Conservation (phyloP, 257 asterid genomes). For the Rauvolfia tetraphylla region DNA sequence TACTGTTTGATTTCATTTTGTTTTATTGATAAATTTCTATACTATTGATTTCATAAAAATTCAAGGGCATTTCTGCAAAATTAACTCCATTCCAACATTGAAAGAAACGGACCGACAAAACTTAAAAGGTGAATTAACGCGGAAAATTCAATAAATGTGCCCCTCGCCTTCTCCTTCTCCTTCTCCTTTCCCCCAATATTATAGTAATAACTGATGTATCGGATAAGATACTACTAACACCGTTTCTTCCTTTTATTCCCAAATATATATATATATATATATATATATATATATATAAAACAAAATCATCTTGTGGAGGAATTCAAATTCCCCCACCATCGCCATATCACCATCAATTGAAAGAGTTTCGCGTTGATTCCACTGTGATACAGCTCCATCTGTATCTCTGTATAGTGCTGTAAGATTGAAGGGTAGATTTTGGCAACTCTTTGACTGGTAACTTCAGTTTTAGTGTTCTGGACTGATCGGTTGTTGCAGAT, state of each 20-base stretch:
- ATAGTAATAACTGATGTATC: background rate
- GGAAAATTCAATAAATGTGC: background rate
- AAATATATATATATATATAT: background rate
- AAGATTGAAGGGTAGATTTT: background rate
- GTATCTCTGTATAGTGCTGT: background rate
- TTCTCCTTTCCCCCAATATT: background rate
- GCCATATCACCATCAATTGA: background rate
- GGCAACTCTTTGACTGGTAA: slow-evolving; percentile 9
- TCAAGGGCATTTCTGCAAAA: background rate
- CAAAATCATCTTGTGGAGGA: background rate
- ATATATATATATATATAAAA: too few relatives aligned
- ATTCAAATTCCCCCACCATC: slow-evolving; percentile 1
- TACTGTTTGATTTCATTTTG: too few relatives aligned
- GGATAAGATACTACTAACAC: background rate
- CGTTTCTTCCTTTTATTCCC: background rate
- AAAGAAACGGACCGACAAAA: slow-evolving; percentile 12
- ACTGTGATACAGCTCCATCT: background rate
- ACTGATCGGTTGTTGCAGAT: slow-evolving; percentile 10
- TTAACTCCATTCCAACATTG: background rate
- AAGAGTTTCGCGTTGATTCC: background rate
- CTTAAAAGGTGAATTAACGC: background rate
- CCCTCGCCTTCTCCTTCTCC: background rate
- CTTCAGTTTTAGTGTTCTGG: slow-evolving; percentile 2
- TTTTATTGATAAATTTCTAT: too few relatives aligned
- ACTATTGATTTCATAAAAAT: background rate